phyloP scores from a whole-genome alignment of 2,329 filamentous ascomycete genomes.

The Diplodia mutila region DNA sequence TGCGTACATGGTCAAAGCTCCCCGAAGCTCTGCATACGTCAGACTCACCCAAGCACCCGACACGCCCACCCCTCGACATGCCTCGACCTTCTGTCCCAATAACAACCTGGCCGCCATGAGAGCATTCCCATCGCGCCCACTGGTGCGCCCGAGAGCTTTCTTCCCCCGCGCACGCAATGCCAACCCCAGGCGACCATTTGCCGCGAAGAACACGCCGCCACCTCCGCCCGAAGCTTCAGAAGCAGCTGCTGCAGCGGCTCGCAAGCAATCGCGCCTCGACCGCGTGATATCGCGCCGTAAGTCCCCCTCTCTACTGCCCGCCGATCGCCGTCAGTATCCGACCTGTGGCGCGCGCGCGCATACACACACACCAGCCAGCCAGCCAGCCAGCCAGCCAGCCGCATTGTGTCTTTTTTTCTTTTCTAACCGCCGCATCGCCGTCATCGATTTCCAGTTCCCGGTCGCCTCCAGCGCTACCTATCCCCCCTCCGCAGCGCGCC shows the following conservation, averaged over 20 bases:
- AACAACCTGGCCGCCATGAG: background rate
- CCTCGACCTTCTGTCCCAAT: background rate
- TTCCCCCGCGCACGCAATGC: constrained; percentile 9
- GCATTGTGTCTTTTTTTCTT: too few relatives aligned
- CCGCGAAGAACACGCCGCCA: background rate
- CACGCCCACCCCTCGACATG: background rate
- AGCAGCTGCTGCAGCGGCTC: constrained; percentile 1
- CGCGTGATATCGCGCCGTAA: constrained; percentile 21
- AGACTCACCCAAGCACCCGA: background rate
- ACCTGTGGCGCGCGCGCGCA: too few relatives aligned
- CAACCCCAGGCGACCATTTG: background rate
- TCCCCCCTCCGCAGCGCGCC: constrained; percentile 74
- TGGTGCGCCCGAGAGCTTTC: background rate
- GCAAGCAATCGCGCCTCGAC: constrained; percentile 24
- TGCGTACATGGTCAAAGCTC: background rate
- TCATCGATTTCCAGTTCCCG: constrained; percentile 51
- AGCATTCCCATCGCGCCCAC: background rate
- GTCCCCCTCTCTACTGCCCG: background rate
- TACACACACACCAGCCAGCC: too few relatives aligned
- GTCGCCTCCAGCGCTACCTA: constrained; percentile 70
- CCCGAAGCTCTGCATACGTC: background rate
- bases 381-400: too few relatives aligned
- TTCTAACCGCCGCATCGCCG: background rate
- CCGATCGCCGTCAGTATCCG: too few relatives aligned
- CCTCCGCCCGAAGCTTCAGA: background rate